Evolutionary conservation across 2,329 filamentous ascomycete genomes (phyloP).

Genomic region (Fusarium euwallaceae): DNA sequence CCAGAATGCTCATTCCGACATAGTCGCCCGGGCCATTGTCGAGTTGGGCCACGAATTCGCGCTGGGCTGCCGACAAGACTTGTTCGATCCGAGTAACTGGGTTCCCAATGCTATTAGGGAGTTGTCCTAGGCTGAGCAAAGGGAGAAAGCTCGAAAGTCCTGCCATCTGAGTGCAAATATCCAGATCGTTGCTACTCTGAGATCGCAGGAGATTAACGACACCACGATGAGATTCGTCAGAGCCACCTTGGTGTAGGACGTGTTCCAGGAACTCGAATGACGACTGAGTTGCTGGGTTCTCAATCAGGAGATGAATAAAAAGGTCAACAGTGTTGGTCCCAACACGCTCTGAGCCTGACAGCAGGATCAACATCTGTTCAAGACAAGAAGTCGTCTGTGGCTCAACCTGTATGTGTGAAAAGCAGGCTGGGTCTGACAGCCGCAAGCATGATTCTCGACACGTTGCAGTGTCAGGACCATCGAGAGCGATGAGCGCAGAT

Average conservation of each 20-base stretch:
- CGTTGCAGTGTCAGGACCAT: neutral
- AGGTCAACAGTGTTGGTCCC: neutral
- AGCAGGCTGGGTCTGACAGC: neutral
- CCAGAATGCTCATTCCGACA: neutral
- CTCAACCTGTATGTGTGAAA: neutral
- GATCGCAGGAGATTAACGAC: neutral
- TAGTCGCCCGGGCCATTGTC: neutral
- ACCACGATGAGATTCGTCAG: neutral
- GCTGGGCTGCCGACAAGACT: slow-evolving; percentile 1
- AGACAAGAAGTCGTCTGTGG: neutral
- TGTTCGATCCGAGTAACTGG: neutral
- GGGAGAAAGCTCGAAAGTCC: neutral
- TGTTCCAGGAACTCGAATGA: neutral
- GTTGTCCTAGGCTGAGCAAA: neutral
- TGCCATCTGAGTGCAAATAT: neutral
- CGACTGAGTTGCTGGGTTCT: neutral
- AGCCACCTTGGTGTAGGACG: neutral
- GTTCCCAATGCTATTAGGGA: neutral
- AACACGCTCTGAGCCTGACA: neutral
- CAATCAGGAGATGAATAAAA: neutral
- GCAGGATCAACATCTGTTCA: neutral
- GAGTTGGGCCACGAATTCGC: neutral
- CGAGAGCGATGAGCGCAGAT: neutral
- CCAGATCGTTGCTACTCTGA: neutral
- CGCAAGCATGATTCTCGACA: neutral